Base-by-base conservation (phyloP, 2,329 filamentous ascomycete species). In the Arthroderma sp. region DNA sequence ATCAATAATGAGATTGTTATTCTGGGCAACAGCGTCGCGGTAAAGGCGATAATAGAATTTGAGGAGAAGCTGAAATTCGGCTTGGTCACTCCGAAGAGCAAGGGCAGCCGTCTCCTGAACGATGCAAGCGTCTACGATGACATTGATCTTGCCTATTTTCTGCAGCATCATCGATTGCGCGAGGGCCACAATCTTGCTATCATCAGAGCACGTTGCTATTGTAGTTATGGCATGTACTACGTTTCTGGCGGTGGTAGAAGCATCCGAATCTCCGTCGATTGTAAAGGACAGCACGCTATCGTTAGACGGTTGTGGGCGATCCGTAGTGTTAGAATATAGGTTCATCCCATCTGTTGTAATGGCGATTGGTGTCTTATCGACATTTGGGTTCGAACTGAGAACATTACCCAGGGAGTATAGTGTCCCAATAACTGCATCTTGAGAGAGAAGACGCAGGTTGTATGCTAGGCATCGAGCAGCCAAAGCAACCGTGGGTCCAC, bases 361-460 rank as follows among this genome's bases (percentile, higher is more conserved):
- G 9, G 40, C 29, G 3, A 36, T 40, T 29, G 53, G 57, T 53
- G 51, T 48, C 44, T 70, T 70, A 29, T 78, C 74, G 31, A 68
- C 56, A 11, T 65, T 66, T 5, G 73, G 71, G 39, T 76, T 78
- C 4, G 86, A 81, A 54, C 87, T 95, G 9, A 98, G 72, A 3
- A 94, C 83, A 59, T 98, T 98, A 15, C 91, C 91, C n/a, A 98
- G 73, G 0, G 87, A 91, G 64, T 98, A 98, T 6, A 98, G 70
- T 1, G 88, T 96, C 4, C 88, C 94, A 52, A 98, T 96, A 32
- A 94, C 77, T 32, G 87, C 82, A 67, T 98, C 91, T 55, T 94
- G 84, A 1, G 91, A 94, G 8, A 96, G 73, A 55, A 82, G 73
- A 53, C 81, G 81, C 45, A 98, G 69, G 11, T 93, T 79, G 52